These are phyloP conservation scores for Penicillium coprophilum DNA, from an alignment of 495 filamentous ascomycete species.

Conservation along the genomic window DNA sequence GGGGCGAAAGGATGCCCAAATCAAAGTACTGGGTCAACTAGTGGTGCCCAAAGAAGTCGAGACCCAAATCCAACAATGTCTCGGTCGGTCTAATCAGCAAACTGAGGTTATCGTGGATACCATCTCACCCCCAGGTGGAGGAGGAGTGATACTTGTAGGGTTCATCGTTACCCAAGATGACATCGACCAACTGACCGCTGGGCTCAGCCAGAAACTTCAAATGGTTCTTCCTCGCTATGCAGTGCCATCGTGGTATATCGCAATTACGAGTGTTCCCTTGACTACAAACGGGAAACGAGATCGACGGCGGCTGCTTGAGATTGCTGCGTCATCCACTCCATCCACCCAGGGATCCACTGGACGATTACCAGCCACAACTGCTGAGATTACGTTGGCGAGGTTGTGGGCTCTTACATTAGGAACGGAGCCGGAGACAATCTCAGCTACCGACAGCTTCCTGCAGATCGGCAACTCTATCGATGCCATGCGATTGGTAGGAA, in stretches of 20 bases:
- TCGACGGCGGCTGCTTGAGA: not conserved
- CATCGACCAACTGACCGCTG: no score
- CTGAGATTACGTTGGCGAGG: not conserved
- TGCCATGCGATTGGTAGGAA: constrained; percentile 1
- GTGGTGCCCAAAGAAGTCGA: no score
- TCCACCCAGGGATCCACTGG: not conserved
- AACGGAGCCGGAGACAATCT: not conserved
- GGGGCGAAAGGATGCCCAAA: no score
- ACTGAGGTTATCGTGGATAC: not conserved
- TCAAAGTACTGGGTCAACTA: no score
- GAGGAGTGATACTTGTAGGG: no score
- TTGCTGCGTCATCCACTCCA: not conserved
- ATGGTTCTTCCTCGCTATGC: no score
- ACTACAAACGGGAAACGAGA: not conserved
- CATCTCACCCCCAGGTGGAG: not conserved
- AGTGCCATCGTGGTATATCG: not conserved
- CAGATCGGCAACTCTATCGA: not conserved
- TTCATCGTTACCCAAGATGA: no score
- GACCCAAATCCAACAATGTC: not conserved
- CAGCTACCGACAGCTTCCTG: not conserved
- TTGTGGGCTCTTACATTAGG: not conserved
- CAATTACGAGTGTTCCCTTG: not conserved
- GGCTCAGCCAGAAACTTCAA: no score
- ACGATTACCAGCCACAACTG: no score
- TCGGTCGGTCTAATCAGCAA: not conserved